Evolutionary conservation across 2,329 filamentous ascomycete genomes (phyloP).

Genomic region (Macroventuria anomochaeta): DNA sequence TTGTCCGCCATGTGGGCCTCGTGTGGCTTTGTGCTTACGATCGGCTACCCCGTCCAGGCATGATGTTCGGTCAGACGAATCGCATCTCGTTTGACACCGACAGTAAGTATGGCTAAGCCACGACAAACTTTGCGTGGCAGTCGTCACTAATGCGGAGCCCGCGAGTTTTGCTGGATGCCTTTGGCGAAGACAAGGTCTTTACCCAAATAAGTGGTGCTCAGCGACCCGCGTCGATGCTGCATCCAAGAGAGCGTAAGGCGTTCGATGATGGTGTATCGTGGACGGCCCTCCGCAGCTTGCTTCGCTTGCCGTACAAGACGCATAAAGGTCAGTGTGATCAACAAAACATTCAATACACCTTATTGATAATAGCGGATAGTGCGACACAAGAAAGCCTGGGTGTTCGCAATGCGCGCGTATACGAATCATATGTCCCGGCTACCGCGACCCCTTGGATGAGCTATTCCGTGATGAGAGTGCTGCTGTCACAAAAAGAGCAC

Average conservation of each 20-base stretch:
- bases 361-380: conserved; percentile 4
- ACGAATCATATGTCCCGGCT: conserved; percentile 23
- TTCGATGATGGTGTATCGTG: conserved; percentile 18
- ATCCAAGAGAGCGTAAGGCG: neutral
- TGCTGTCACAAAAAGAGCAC: conserved; percentile 15
- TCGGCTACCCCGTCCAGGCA: neutral
- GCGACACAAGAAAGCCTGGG: conserved; percentile 11
- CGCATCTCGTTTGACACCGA: neutral
- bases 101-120: conserved; percentile 16
- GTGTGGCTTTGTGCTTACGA: conserved; percentile 1
- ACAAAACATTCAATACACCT: neutral
- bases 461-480: conserved; percentile 25
- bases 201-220: conserved; percentile 7
- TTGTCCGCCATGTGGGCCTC: too few relatives aligned
- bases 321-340: conserved; percentile 18
- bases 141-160: neutral
- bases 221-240: conserved; percentile 1
- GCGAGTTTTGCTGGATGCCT: neutral
- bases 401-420: conserved; percentile 26
- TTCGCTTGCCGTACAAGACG: conserved; percentile 19
- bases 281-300: conserved; percentile 23
- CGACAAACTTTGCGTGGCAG: conserved; percentile 14
- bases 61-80: neutral
- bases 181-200: neutral
- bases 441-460: conserved; percentile 22